Evolutionary conservation across 352 stramenopile genomes (phyloP).

Genomic region (Globisporangium cederbergense): DNA sequence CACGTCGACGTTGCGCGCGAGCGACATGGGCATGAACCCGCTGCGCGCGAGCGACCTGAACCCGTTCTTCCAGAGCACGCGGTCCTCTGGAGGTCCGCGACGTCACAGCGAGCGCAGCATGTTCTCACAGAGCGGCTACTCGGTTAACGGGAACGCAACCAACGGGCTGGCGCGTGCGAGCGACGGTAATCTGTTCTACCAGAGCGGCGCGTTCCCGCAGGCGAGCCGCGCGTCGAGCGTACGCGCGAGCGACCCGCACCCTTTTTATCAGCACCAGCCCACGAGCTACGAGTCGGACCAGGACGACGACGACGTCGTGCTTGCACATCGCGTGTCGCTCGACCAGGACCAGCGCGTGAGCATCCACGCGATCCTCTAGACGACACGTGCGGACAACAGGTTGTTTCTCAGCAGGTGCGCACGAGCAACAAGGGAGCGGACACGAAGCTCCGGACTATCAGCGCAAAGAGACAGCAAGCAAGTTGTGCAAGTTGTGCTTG

Average conservation of each 20-base stretch:
- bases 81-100: conserved; percentile 24
- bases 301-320: conserved; percentile 46
- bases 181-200: conserved; percentile 48
- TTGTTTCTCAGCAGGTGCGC: neutral
- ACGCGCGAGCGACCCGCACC: conserved; percentile 20
- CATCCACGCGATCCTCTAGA: conserved; percentile 63
- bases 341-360: conserved; percentile 59
- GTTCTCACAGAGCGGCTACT: conserved; percentile 22
- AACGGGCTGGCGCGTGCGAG: conserved; percentile 28
- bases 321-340: conserved; percentile 56
- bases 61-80: conserved; percentile 29
- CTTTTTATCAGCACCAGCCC: conserved; percentile 21
- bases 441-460: neutral
- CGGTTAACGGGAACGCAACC: conserved; percentile 11
- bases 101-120: conserved; percentile 23
- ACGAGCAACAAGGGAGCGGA: neutral
- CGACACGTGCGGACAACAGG: too few relatives aligned
- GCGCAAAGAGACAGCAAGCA: neutral
- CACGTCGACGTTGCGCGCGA: conserved; percentile 43
- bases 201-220: conserved; percentile 16
- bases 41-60: conserved; percentile 38
- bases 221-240: neutral
- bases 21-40: conserved; percentile 20
- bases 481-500: neutral
- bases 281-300: conserved; percentile 20